Conservation (phyloP, 768 basidiomycete genomes). For the Leucocoprinus leucothites region DNA sequence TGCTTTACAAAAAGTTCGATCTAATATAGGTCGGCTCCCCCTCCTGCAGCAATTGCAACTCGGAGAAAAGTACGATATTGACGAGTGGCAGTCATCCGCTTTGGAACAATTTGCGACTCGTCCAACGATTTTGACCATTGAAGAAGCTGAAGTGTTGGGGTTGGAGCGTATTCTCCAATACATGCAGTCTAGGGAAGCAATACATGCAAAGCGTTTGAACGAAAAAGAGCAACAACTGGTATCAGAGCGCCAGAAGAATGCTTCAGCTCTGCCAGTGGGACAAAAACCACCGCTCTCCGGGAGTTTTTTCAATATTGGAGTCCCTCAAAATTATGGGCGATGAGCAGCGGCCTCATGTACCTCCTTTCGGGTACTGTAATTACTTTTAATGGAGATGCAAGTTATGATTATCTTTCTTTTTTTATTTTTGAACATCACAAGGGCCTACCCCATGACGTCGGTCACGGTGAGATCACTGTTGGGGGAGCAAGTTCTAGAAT, state of each 20-base stretch:
- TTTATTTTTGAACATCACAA: no score
- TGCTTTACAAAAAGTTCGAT: constrained; percentile 27
- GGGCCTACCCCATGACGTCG: no score
- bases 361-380: no score
- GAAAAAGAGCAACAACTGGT: not conserved
- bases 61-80: constrained; percentile 35
- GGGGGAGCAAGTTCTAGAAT: no score
- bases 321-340: no score
- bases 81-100: constrained; percentile 35
- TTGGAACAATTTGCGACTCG: constrained; percentile 34
- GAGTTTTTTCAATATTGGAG: not conserved
- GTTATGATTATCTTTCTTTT: no score
- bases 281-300: not conserved
- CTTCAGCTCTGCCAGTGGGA: not conserved
- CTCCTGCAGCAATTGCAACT: constrained; percentile 33
- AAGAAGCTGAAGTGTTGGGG: constrained; percentile 28
- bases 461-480: no score
- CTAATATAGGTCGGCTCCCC: not conserved
- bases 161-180: not conserved
- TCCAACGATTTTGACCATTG: constrained; percentile 25
- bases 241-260: not conserved
- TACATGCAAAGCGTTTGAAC: not conserved
- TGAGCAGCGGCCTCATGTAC: no score
- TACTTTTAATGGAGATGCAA: no score
- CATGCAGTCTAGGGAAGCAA: not conserved